Conservation (phyloP, 352 stramenopile species). For the Achlya hypogyna region DNA sequence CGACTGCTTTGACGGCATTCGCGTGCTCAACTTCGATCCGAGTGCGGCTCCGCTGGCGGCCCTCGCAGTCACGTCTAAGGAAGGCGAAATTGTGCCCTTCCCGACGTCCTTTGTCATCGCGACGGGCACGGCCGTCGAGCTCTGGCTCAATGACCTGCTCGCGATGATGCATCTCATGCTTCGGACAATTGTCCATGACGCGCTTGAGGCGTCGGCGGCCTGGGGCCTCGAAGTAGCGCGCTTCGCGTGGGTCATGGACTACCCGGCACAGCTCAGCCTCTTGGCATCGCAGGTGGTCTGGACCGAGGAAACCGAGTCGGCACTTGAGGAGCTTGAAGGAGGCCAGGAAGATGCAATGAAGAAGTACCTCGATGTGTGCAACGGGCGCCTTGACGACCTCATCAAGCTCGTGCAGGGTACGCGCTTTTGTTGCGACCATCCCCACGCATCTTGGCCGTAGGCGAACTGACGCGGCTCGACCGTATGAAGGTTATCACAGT, state of each 20-base stretch:
- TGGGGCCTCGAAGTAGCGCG: constrained; percentile 83
- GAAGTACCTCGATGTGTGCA: constrained; percentile 89
- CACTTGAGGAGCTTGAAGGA: constrained; percentile 91
- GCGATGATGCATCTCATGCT: constrained; percentile 90
- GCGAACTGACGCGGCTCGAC: constrained; percentile 36
- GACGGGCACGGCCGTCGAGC: constrained; percentile 60
- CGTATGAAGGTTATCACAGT: constrained; percentile 95
- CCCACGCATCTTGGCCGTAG: not conserved
- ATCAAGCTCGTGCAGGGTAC: constrained; percentile 91
- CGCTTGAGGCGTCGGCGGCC: constrained; percentile 87
- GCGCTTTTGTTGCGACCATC: no score
- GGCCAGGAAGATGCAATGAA: constrained; percentile 93
- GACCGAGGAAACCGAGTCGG: constrained; percentile 87
- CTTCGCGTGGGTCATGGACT: constrained; percentile 88
- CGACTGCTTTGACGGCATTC: constrained; percentile 87
- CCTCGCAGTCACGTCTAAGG: constrained; percentile 70
- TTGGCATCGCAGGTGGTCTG: constrained; percentile 91
- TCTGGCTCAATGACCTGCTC: constrained; percentile 93
- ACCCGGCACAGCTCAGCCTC: constrained; percentile 62
- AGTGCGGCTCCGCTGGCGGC: constrained; percentile 20
- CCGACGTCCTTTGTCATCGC: constrained; percentile 38
- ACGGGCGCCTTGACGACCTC: constrained; percentile 83
- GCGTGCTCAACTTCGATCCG: constrained; percentile 60
- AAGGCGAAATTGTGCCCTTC: constrained; percentile 87
- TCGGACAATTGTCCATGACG: constrained; percentile 75